phyloP scores from a whole-genome alignment of 371 early-diverging fungal genomes.

The Mucor irregularis region DNA sequence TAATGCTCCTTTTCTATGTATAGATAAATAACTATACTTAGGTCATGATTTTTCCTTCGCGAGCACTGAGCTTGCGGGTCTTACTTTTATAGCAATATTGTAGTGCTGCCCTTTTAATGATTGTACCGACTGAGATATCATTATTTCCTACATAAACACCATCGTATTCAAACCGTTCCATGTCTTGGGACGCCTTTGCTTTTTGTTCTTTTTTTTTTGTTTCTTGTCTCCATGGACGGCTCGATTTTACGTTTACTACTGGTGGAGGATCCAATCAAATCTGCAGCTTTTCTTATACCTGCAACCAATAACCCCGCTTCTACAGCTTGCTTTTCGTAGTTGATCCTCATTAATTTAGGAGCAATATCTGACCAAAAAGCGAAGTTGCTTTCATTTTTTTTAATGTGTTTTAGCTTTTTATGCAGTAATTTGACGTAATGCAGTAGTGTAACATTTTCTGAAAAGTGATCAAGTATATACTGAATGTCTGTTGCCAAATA shows the following conservation, averaged over 20 bases:
- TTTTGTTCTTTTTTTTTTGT: constrained; percentile 3
- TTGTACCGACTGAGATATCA: constrained; percentile 10
- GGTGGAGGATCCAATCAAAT: not conserved
- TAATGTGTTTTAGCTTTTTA: not conserved
- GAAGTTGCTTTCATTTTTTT: constrained; percentile 2
- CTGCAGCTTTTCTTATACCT: constrained; percentile 5
- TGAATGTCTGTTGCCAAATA: constrained; percentile 13
- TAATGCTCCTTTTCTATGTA: constrained; percentile 8
- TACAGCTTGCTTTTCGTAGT: not conserved
- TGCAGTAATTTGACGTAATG: constrained; percentile 5
- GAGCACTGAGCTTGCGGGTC: constrained; percentile 9
- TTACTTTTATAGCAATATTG: constrained; percentile 5
- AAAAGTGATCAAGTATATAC: constrained; percentile 9
- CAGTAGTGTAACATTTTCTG: constrained; percentile 5
- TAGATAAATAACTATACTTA: constrained; percentile 10
- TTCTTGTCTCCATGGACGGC: not conserved
- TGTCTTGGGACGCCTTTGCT: constrained; percentile 5
- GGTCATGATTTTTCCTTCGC: constrained; percentile 5
- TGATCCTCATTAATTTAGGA: constrained; percentile 3
- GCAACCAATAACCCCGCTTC: constrained; percentile 6
- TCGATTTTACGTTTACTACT: not conserved
- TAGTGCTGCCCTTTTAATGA: constrained; percentile 6
- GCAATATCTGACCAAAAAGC: constrained; percentile 7
- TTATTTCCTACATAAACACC: constrained; percentile 8
- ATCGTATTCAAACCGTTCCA: constrained; percentile 8